phyloP scores from a whole-genome alignment of 2,329 filamentous ascomycete genomes.

The Microcyclospora pomicola region DNA sequence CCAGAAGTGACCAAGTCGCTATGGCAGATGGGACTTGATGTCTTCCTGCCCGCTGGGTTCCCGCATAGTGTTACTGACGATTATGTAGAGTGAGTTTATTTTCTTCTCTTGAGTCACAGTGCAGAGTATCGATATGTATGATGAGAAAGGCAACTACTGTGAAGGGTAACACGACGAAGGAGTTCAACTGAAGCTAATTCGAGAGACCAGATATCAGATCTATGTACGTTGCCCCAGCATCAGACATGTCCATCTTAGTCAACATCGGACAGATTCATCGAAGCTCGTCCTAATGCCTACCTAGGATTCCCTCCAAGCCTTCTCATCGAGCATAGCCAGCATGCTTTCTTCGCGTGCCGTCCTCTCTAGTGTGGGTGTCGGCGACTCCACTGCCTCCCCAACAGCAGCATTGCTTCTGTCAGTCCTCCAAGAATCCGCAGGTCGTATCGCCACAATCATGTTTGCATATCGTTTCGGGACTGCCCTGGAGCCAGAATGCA shows the following conservation, averaged over 20 bases:
- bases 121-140: neutral
- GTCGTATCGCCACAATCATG: slow-evolving; percentile 68
- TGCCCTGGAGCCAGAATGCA: slow-evolving; percentile 78
- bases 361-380: slow-evolving; percentile 65
- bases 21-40: slow-evolving; percentile 41
- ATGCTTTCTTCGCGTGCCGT: slow-evolving; percentile 72
- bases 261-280: no score
- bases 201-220: slow-evolving; percentile 45
- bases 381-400: slow-evolving; percentile 63
- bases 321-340: slow-evolving; percentile 67
- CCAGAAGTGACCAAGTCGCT: slow-evolving; percentile 12
- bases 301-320: slow-evolving; percentile 67
- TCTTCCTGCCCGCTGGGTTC: slow-evolving; percentile 79
- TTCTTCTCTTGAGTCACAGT: neutral
- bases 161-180: neutral
- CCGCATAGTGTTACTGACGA: slow-evolving; percentile 75
- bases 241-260: neutral
- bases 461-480: slow-evolving; percentile 75
- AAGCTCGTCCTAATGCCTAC: neutral
- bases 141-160: neutral
- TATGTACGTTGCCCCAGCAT: slow-evolving; percentile 37
- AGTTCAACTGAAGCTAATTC: neutral
- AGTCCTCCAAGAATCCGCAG: slow-evolving; percentile 68
- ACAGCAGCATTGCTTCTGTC: slow-evolving; percentile 71
- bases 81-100: slow-evolving; percentile 57